phyloP scores from a whole-genome alignment of 129 eudicot genomes.

The Flaveria robusta region DNA sequence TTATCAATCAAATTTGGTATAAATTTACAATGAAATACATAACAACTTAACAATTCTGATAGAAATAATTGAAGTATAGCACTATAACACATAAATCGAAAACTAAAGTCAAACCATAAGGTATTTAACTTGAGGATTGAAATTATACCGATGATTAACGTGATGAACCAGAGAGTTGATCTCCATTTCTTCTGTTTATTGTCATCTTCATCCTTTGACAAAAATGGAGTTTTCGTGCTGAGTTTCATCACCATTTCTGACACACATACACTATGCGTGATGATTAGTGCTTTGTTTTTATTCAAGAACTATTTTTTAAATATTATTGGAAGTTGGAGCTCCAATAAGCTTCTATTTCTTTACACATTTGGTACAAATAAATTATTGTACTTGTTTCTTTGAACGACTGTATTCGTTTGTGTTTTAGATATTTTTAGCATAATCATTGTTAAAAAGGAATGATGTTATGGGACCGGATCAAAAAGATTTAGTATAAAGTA shows the following conservation, averaged over 20 bases:
- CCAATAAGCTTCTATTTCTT: not conserved
- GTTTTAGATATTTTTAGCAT: too few species aligned
- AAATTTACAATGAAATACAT: not conserved
- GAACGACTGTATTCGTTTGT: too few species aligned
- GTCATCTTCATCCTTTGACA: conserved; percentile 19
- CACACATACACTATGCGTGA: conserved; percentile 14
- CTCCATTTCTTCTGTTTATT: conserved; percentile 33
- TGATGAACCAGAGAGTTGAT: conserved; percentile 34
- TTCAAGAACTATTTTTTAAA: not conserved
- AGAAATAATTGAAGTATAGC: not conserved
- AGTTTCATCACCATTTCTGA: conserved; percentile 2
- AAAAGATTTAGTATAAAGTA: too few species aligned
- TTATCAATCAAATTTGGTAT: not conserved
- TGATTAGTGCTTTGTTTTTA: conserved; percentile 12
- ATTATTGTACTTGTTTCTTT: too few species aligned
- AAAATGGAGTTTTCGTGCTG: conserved; percentile 34
- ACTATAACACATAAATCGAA: not conserved
- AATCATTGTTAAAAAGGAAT: too few species aligned
- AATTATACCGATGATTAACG: conserved; percentile 35
- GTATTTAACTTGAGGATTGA: conserved; percentile 28
- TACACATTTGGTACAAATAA: too few species aligned
- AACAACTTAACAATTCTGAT: not conserved
- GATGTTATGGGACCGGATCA: too few species aligned
- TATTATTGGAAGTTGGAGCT: conserved; percentile 16
- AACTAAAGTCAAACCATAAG: not conserved